Conservation (phyloP, 208 protist genomes). For the Acanthamoeba comandoni region DNA sequence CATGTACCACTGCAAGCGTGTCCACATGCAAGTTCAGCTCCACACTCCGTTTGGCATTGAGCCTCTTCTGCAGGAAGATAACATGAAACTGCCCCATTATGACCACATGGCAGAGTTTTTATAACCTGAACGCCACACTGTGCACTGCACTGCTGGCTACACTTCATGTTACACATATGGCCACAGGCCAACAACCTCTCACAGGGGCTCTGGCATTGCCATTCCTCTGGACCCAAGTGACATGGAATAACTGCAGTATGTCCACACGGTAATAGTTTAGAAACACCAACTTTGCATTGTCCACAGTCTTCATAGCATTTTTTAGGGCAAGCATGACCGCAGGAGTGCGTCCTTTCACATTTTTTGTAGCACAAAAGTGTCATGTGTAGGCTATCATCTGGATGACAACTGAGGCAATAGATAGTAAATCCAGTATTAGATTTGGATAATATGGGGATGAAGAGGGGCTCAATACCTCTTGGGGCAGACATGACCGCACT, state of each 20-base stretch:
- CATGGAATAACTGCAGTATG: too few species aligned
- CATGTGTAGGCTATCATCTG: slow-evolving; percentile 44
- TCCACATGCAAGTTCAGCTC: slow-evolving; percentile 51
- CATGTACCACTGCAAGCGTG: slow-evolving; percentile 64
- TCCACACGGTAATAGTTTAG: too few species aligned
- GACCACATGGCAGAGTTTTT: slow-evolving; percentile 60
- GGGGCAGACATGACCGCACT: slow-evolving; percentile 78
- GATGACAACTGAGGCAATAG: slow-evolving; percentile 63
- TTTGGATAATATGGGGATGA: neutral
- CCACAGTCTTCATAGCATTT: slow-evolving; percentile 71
- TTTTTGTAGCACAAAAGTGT: slow-evolving; percentile 27
- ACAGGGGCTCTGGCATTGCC: neutral
- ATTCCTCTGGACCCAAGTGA: too few species aligned
- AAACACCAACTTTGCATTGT: neutral
- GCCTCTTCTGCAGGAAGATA: neutral
- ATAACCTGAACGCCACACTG: too few species aligned
- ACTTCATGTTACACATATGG: slow-evolving; percentile 1
- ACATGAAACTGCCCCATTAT: neutral
- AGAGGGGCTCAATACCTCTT: neutral
- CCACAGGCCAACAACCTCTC: slow-evolving; percentile 18
- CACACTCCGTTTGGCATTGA: slow-evolving; percentile 74
- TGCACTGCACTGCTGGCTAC: neutral
- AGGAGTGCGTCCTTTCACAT: slow-evolving; percentile 50
- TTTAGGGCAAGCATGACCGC: slow-evolving; percentile 69
- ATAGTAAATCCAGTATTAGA: neutral